Percentiles rank a stretch among this genome's conserved stretches.
Conservation (phyloP, 306 rosid genomes). For the Senna siamea region DNA sequence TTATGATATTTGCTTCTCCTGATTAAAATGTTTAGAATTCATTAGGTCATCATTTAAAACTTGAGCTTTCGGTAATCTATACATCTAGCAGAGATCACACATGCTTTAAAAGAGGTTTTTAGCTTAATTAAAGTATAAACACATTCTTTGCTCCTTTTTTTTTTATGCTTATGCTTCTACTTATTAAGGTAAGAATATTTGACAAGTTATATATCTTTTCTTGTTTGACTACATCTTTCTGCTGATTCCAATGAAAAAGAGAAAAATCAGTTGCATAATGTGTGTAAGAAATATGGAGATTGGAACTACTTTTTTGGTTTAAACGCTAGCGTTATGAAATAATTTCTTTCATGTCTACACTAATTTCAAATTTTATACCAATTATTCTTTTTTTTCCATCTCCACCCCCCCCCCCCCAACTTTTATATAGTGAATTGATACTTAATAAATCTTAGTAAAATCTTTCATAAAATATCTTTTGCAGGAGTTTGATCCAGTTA, state of each 20-base stretch:
- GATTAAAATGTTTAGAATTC: conserved; percentile 21
- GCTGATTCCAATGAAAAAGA: conserved; percentile 16
- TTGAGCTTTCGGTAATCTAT: conserved; percentile 24
- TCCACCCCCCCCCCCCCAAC: neutral
- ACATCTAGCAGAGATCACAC: conserved; percentile 15
- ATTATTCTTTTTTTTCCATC: conserved; percentile 18
- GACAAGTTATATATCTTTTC: conserved; percentile 15
- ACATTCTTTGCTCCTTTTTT: neutral
- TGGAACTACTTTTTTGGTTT: conserved; percentile 20
- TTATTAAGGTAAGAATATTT: conserved; percentile 1
- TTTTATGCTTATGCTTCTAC: conserved; percentile 31
- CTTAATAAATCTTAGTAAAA: conserved; percentile 29
- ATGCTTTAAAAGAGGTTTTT: neutral
- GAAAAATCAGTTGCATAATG: conserved; percentile 1
- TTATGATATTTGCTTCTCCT: neutral
- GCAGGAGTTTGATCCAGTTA: conserved; percentile 94
- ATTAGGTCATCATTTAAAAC: conserved; percentile 31
- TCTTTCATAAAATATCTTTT: conserved; percentile 36
- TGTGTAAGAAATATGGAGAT: conserved; percentile 22
- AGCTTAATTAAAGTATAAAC: conserved; percentile 11
- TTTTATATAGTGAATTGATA: conserved; percentile 30
- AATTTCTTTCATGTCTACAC: conserved; percentile 19
- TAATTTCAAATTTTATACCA: conserved; percentile 18
- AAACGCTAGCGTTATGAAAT: conserved; percentile 32
- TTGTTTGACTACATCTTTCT: conserved; percentile 7